Percentiles rank a stretch among this genome's conserved stretches.
Evolutionary conservation across 2,329 filamentous ascomycete species (phyloP).

Genomic region (Geoglossum cookeanum): DNA sequence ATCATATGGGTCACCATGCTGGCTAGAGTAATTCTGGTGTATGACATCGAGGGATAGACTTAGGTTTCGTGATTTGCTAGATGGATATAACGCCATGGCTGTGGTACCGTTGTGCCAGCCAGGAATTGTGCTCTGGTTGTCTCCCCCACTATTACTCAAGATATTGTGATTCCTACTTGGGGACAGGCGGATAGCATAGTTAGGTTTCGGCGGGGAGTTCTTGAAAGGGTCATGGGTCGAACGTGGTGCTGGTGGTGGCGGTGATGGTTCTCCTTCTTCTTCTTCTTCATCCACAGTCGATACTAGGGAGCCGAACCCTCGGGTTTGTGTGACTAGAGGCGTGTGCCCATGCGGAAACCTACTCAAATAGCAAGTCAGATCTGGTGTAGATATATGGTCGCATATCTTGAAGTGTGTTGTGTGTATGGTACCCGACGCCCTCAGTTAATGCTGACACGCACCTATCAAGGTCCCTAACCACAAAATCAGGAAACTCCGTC

Average conservation of each 20-base stretch:
- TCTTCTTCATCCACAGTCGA: conserved; percentile 12
- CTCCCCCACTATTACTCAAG: conserved; percentile 5
- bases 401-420: conserved; percentile 23
- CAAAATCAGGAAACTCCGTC: background rate
- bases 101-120: conserved; percentile 15
- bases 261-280: too few relatives aligned
- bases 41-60: background rate
- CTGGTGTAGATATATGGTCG: conserved; percentile 10
- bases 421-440: conserved; percentile 28
- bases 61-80: conserved; percentile 23
- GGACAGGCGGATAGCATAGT: conserved; percentile 17
- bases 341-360: conserved; percentile 23
- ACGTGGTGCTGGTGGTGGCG: conserved; percentile 14
- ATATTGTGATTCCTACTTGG: conserved; percentile 13
- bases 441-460: background rate
- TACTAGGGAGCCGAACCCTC: conserved; percentile 9
- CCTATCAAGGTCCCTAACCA: conserved; percentile 1
- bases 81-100: conserved; percentile 26
- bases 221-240: conserved; percentile 7
- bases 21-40: background rate
- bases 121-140: conserved; percentile 6
- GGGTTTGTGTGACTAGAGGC: conserved; percentile 15
- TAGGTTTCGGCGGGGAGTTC: background rate
- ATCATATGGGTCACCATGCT: conserved; percentile 5
- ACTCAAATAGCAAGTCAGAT: conserved; percentile 4